Base-by-base conservation (phyloP, 306 rosid species). In the Styphnolobium japonicum region DNA sequence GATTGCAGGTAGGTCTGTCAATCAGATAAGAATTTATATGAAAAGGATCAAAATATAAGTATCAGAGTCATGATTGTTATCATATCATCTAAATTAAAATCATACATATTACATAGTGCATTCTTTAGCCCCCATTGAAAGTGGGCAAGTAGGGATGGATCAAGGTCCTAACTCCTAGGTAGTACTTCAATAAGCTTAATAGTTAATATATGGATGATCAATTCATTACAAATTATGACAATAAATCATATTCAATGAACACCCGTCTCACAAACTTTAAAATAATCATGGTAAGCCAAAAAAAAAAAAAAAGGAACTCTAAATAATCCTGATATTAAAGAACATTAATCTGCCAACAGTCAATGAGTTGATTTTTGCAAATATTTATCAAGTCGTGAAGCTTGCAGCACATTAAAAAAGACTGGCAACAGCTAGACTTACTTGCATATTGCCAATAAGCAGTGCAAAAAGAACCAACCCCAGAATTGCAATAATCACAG, bases 401-500 rank as follows among this genome's bases (percentile, higher is more conserved):
- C 15, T 79, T 21, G 52, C 55, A 45, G 31, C 6, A 22, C 33
- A 68, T 48, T 74, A 21, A 29, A 43, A 43, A 45, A 65, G 22
- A 19, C 2, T 73, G 31, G n/a, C 0, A 22, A 19, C 69, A 34
- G 43, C 37, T 45, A 27, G 4, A 83, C 89, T 57, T 81, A 85
- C 91, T 82, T 88, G 89, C 91, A 88, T 85, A 73, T 88, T 85
- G 56, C 89, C 91, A 63, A 88, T 88, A 42, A 88, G 91, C 71
- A 81, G 61, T 46, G 83, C 91, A 49, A 88, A 88, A 51, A 88
- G 85, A 72, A 88, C 91, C 73, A 85, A 78, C 19, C 91, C 91
- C 64, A 88, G 89, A 69, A 88, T 76, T 33, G 89, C 87, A 65
- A 88, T 80, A 45, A 88, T 39, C 48, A 85, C 72, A 7, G 91